Percentiles rank a stretch among this genome's conserved stretches.
Conservation (phyloP, 192 early-diverging fungal species). For the Polychytrium aggregatum region DNA sequence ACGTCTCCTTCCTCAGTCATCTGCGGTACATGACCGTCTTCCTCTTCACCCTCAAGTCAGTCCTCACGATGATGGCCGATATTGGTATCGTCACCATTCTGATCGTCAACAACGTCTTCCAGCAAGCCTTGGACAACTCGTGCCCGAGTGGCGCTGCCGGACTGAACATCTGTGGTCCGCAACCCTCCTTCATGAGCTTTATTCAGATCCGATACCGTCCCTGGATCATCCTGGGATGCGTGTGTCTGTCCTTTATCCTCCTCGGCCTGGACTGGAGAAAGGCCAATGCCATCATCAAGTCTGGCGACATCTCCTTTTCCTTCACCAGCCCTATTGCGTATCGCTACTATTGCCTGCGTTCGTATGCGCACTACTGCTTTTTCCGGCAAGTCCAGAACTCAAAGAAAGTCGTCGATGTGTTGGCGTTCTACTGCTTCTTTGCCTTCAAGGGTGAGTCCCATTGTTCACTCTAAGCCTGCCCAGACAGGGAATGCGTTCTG, state of each 20-base stretch:
- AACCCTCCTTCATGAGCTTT: background rate
- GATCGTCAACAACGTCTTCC: slow-evolving; percentile 13
- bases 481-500: background rate
- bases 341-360: slow-evolving; percentile 59
- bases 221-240: slow-evolving; percentile 43
- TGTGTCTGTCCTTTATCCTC: slow-evolving; percentile 56
- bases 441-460: slow-evolving; percentile 55
- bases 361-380: slow-evolving; percentile 73
- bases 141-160: background rate
- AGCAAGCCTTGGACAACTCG: background rate
- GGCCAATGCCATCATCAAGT: slow-evolving; percentile 46
- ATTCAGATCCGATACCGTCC: slow-evolving; percentile 6
- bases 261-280: slow-evolving; percentile 60
- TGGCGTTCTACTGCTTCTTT: slow-evolving; percentile 83
- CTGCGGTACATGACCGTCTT: slow-evolving; percentile 10
- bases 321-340: slow-evolving; percentile 66
- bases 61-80: slow-evolving; percentile 72
- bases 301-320: slow-evolving; percentile 64
- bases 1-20: slow-evolving; percentile 2
- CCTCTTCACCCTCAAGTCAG: slow-evolving; percentile 48
- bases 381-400: slow-evolving; percentile 61
- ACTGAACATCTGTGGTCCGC: background rate
- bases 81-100: slow-evolving; percentile 62
- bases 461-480: background rate
- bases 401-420: slow-evolving; percentile 45